Conservation (phyloP, 1,284 basidiomycete genomes). For the Sphagnurus paluster region DNA sequence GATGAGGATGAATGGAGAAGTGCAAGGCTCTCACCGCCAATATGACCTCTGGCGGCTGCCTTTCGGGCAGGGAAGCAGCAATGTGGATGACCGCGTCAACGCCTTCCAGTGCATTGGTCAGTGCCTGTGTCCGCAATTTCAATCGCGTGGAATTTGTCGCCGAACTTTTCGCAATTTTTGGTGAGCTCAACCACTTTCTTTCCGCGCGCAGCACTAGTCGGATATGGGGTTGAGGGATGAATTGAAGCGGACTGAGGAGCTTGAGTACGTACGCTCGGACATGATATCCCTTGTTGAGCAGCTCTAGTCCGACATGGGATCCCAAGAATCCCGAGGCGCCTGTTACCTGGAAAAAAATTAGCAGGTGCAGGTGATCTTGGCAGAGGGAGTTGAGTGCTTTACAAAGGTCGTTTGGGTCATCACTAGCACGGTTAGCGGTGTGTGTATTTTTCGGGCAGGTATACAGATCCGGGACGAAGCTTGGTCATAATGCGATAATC, state of each 20-base stretch:
- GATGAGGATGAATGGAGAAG: neutral
- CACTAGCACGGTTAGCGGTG: too few species aligned
- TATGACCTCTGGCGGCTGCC: slow-evolving; percentile 18
- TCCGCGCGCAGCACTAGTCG: slow-evolving; percentile 26
- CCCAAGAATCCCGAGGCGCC: slow-evolving; percentile 34
- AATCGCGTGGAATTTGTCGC: slow-evolving; percentile 22
- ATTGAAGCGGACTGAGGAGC: neutral
- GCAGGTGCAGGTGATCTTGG: slow-evolving; percentile 15
- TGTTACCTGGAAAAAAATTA: slow-evolving; percentile 25
- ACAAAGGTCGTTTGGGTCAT: slow-evolving; percentile 2
- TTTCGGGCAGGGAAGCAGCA: slow-evolving; percentile 27
- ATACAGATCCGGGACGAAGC: too few species aligned
- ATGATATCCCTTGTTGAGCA: slow-evolving; percentile 29
- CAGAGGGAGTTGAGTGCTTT: slow-evolving; percentile 20
- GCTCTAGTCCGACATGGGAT: slow-evolving; percentile 29
- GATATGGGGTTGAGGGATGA: neutral
- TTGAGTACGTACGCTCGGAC: slow-evolving; percentile 28
- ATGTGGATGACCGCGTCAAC: slow-evolving; percentile 30
- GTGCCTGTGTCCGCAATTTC: slow-evolving; percentile 25
- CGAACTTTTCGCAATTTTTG: slow-evolving; percentile 21
- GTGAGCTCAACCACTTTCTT: slow-evolving; percentile 22
- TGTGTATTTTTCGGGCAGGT: too few species aligned
- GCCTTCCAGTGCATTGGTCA: slow-evolving; percentile 28
- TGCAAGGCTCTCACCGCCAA: slow-evolving; percentile 19
- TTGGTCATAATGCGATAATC: too few species aligned